Percentiles rank a stretch among this genome's conserved stretches.
Evolutionary conservation across 2,329 filamentous ascomycete genomes (phyloP).

Genomic region (Magnaporthiopsis rhizophila): DNA sequence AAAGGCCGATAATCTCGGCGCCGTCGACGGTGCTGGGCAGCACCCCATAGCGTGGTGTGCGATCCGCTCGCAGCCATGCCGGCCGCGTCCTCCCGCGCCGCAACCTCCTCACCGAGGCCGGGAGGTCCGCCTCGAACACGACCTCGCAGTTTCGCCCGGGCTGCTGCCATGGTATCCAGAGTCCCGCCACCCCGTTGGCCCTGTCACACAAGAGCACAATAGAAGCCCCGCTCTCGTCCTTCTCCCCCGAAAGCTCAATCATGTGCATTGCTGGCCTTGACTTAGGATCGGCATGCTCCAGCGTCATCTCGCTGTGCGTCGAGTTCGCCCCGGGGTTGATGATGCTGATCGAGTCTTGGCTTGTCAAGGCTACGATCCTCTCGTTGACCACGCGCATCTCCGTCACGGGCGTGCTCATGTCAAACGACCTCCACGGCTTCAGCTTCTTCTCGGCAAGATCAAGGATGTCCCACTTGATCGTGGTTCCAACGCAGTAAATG

Average conservation of each 20-base stretch:
- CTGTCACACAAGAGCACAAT: slow-evolving; percentile 4
- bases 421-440: slow-evolving; percentile 34
- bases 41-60: slow-evolving; percentile 30
- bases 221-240: slow-evolving; percentile 13
- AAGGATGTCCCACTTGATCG: slow-evolving; percentile 48
- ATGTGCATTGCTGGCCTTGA: slow-evolving; percentile 36
- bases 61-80: slow-evolving; percentile 34
- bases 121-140: slow-evolving; percentile 50
- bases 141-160: slow-evolving; percentile 32
- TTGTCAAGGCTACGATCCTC: slow-evolving; percentile 44
- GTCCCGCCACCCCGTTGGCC: slow-evolving; percentile 32
- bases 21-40: slow-evolving; percentile 34
- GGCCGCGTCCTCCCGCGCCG: slow-evolving; percentile 44
- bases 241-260: slow-evolving; percentile 33
- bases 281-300: slow-evolving; percentile 38
- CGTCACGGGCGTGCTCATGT: slow-evolving; percentile 45
- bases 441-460: slow-evolving; percentile 44
- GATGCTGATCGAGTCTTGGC: slow-evolving; percentile 46
- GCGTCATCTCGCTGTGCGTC: slow-evolving; percentile 23
- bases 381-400: slow-evolving; percentile 38
- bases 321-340: slow-evolving; percentile 37
- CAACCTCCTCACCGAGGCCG: slow-evolving; percentile 49
- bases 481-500: slow-evolving; percentile 45
- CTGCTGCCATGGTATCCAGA: slow-evolving; percentile 40
- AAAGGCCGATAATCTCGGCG: slow-evolving; percentile 53